Evolutionary conservation across 2,329 filamentous ascomycete species (phyloP), one percentile per base, ranked within the genome.

Genomic region (Onygenales sp.): DNA sequence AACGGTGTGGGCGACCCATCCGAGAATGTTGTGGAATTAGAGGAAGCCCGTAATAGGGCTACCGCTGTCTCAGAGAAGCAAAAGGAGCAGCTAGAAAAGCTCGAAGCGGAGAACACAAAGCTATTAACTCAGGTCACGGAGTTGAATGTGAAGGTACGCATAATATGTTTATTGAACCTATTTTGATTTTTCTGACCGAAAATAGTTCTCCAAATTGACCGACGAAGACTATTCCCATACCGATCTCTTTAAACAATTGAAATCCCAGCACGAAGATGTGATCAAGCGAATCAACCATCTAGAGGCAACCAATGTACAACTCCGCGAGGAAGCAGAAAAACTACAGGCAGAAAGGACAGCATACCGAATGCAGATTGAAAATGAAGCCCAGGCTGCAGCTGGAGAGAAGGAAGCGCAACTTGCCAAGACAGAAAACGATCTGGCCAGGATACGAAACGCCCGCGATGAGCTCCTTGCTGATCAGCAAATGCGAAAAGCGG

Each of bases 201-300:
- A 51, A 32, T 78, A 84, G 66, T 77, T 87, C 47, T 84, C 88
- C 11, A 84, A 81, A 52, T 75, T 91, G 44, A 86, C 87, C 0
- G 93, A 98, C 63, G 93, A 98, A 57, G 93, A 98, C 62, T 97
- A 94, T 65, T 85, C 90, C 42, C 84, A 89, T 54, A 95, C 90
- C 4, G 90, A 96, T 62, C 79, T 95, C 2, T 98, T 95, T 78
- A 97, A 95, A 71, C 83, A 87, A 57, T 80, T 96, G 64, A 94
- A 91, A 71, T 81, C 80, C 27, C 89, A 96, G 63, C 88, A 94
- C 62, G 93, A 97, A 64, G 92, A 97, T 61, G 81, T 95, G 7
- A 89, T 96, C 61, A 92, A 88, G 68, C 85, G 89, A 39, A 84
- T 95, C 63, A 98, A 98, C 67, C 85, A 92, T 62, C 73, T 97